Evolutionary conservation across 2,329 filamentous ascomycete species (phyloP).

Genomic region (Blumeria hordei): DNA sequence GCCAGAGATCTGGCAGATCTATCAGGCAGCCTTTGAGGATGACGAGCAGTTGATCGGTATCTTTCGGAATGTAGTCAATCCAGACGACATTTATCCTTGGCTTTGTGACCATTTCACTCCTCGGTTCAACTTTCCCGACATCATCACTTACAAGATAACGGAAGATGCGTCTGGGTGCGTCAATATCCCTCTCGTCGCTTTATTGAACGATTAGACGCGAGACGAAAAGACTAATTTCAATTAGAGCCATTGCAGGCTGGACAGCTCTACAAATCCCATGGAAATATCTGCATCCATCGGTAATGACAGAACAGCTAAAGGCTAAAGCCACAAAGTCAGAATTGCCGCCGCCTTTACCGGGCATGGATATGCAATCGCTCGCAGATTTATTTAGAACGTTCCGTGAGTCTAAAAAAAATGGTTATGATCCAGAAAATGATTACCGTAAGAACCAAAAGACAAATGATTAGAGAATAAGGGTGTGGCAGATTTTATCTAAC

Average conservation of each 20-base stretch:
- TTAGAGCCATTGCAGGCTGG: conserved; percentile 8
- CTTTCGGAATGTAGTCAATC: conserved; percentile 3
- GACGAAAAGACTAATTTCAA: background rate
- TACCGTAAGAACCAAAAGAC: conserved; percentile 5
- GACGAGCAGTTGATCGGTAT: conserved; percentile 6
- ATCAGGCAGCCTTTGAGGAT: conserved; percentile 4
- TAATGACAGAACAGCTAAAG: conserved; percentile 6
- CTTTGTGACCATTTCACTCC: conserved; percentile 3
- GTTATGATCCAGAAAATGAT: conserved; percentile 8
- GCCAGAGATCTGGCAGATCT: conserved; percentile 5
- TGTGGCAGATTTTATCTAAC: background rate
- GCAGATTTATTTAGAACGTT: conserved; percentile 3
- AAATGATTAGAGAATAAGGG: background rate
- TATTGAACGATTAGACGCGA: background rate
- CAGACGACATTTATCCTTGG: conserved; percentile 7
- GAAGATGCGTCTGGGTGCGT: conserved; percentile 6
- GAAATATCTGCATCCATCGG: conserved; percentile 2
- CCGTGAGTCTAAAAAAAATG: conserved; percentile 2
- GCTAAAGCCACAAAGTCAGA: conserved; percentile 1
- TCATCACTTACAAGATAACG: conserved; percentile 5
- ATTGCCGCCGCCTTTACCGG: conserved; percentile 4
- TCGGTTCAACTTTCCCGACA: conserved; percentile 9
- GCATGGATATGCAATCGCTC: conserved; percentile 4
- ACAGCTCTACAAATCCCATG: conserved; percentile 8
- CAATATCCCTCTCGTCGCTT: background rate